Base-by-base conservation (phyloP, 176 grass and related monocot genomes). In the Elymus sibiricus region DNA sequence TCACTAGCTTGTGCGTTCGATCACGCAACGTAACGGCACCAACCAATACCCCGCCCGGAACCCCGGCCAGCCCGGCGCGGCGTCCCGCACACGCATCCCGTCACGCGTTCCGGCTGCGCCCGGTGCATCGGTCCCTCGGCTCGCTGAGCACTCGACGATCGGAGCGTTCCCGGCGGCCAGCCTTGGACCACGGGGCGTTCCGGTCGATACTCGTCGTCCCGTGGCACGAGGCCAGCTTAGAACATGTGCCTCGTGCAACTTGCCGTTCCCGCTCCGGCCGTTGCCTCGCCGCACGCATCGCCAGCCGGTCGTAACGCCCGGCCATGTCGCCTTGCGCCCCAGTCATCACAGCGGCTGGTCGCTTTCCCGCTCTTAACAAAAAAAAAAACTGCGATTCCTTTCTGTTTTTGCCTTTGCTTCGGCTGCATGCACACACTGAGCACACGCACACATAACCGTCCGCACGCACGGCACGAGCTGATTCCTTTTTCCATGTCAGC, bases 11-110 rank as follows among this genome's bases (percentile, higher is more conserved):
- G 53, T 22, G 56, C 70, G 16, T 12, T 44, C 2, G 5, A 14
- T n/a, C 77, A 89, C 79, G 78, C 63, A 77, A 53, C 79, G 32
- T 55, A 64, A 86, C 60, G 5, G 70, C 77, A 59, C 21, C 51
- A 35, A 80, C 64, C 76, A 28, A 74, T 39, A 14, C 77, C 29
- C 26, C n/a, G 9, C 6, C 53, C 49, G 49, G 49, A 49, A 49
- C 46, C 70, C 72, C 55, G 44, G 44, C 44, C 44, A 47, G 44
- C 44, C 44, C 44, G 38, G 78, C 60, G 39, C 74, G 29, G 74
- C 75, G 19, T 59, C 12, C 51, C 51, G 29, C 39, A 5, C 78
- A 64, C 78, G 43, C 79, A 67, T 51, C 42, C 12, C 7, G 25
- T 17, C n/a, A 27, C 59, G n/a, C 59, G n/a, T 58, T 58, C 53